Base-by-base conservation (phyloP, 164 flowering plant genomes). In the Stephania cephalantha region DNA sequence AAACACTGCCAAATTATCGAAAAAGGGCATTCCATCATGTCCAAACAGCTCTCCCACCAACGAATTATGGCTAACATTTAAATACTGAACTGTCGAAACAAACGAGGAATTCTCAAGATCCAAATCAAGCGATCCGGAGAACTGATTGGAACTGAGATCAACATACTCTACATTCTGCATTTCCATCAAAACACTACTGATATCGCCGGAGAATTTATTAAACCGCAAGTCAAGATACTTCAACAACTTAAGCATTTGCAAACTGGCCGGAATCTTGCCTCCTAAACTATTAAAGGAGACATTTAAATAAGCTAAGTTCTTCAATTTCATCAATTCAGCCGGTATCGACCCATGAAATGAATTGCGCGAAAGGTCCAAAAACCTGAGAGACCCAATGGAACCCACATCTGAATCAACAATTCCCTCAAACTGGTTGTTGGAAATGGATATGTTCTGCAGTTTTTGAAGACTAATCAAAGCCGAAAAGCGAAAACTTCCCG, bases 1-100 rank as follows among this genome's bases (percentile, higher is more conserved):
- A 76, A 91, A 86, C 72, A 86, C 91, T 82, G 88, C 88, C 70
- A 91, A 81, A 71, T 78, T 87, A 77, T 89, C 91, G 71, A 90
- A 88, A 77, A 58, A 85, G 25, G 90, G 87, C 79, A 87, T 84
- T 52, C 88, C 92, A 84, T 86, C 90, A 75, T 83, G 90, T 77
- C 86, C 78, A 72, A 91, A 89, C 55, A 89, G 88, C 79, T 83
- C 83, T 15, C 94, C 97, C 46, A 69, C 78, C 79, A 91, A 74
- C n/a, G 75, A 65, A 79, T 91, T 91, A 69, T 81, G 74, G 81
- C 93, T 88, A 53, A 89, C 45, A 75, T 91, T 91, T 25, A 91
- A 53, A 83, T 87, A 86, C 65, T 74, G 82, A 74, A 89, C 80
- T 5, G 85, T 81, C 22, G 89, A 84, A 63, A 86, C 75, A 73